phyloP scores from a whole-genome alignment of 345 rosid genomes.

The Acer saccharum region DNA sequence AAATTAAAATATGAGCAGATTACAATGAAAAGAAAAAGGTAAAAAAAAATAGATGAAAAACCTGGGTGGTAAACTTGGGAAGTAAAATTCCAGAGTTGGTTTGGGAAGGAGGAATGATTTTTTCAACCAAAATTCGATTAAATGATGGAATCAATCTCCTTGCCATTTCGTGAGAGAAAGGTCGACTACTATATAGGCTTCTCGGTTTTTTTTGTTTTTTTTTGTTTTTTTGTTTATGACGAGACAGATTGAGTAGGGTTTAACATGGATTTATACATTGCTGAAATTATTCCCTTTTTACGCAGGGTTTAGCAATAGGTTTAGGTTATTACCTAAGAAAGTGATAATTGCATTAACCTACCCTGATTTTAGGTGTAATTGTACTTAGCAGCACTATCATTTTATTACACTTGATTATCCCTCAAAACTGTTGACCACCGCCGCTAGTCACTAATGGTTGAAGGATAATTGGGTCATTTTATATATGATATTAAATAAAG shows the following conservation, averaged over 20 bases:
- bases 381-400: too few relatives aligned
- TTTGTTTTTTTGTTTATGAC: too few relatives aligned
- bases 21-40: neutral
- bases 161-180: constrained; percentile 48
- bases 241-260: neutral
- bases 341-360: too few relatives aligned
- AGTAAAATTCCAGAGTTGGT: constrained; percentile 71
- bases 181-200: neutral
- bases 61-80: constrained; percentile 71
- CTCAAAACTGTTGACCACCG: too few relatives aligned
- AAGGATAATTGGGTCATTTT: too few relatives aligned
- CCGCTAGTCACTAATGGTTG: too few relatives aligned
- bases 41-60: constrained; percentile 7
- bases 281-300: neutral
- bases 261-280: constrained; percentile 5
- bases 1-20: neutral
- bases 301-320: too few relatives aligned
- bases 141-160: constrained; percentile 77
- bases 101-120: constrained; percentile 65
- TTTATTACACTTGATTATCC: too few relatives aligned
- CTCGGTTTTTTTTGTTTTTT: neutral
- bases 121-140: constrained; percentile 75
- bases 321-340: too few relatives aligned
- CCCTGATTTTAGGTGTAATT: too few relatives aligned
- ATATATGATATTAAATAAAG: too few relatives aligned